Evolutionary conservation across 495 filamentous ascomycete species (phyloP).

Genomic region (Annulohypoxylon bovei): DNA sequence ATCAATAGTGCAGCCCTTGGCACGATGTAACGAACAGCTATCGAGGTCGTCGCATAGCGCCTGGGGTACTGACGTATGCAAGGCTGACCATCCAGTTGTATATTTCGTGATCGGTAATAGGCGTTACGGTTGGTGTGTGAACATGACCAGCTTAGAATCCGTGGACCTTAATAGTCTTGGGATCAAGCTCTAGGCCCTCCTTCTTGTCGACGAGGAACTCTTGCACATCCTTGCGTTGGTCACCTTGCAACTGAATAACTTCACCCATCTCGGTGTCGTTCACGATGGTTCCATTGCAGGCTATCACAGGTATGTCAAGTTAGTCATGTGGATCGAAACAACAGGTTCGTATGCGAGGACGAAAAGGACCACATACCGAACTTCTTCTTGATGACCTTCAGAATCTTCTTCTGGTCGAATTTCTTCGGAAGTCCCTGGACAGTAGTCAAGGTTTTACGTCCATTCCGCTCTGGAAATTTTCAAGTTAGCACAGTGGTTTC

Average conservation of each 20-base stretch:
- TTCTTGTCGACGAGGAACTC: slow-evolving; percentile 97
- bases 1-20: slow-evolving; percentile 46
- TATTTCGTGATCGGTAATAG: slow-evolving; percentile 34
- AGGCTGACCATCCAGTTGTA: slow-evolving; percentile 42
- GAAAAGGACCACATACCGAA: slow-evolving; percentile 73
- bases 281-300: slow-evolving; percentile 99
- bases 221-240: slow-evolving; percentile 98
- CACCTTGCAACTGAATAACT: slow-evolving; percentile 99
- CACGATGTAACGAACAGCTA: slow-evolving; percentile 36
- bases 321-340: slow-evolving; percentile 17
- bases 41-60: slow-evolving; percentile 27
- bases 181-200: slow-evolving; percentile 87
- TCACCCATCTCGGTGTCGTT: slow-evolving; percentile 97
- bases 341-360: not conserved
- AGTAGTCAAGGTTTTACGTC: slow-evolving; percentile 99
- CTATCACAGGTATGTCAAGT: slow-evolving; percentile 53
- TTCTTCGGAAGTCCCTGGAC: slow-evolving; percentile 98
- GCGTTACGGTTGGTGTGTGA: slow-evolving; percentile 40
- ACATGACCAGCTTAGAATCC: slow-evolving; percentile 72
- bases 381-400: slow-evolving; percentile 99
- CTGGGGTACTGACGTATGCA: slow-evolving; percentile 14
- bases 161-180: slow-evolving; percentile 97
- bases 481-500: slow-evolving; percentile 26
- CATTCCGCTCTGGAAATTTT: slow-evolving; percentile 87
- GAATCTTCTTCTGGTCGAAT: slow-evolving; percentile 99